Evolutionary conservation across 805 yeast genomes (phyloP).

Genomic region (Wickerhamiella australiensis): DNA sequence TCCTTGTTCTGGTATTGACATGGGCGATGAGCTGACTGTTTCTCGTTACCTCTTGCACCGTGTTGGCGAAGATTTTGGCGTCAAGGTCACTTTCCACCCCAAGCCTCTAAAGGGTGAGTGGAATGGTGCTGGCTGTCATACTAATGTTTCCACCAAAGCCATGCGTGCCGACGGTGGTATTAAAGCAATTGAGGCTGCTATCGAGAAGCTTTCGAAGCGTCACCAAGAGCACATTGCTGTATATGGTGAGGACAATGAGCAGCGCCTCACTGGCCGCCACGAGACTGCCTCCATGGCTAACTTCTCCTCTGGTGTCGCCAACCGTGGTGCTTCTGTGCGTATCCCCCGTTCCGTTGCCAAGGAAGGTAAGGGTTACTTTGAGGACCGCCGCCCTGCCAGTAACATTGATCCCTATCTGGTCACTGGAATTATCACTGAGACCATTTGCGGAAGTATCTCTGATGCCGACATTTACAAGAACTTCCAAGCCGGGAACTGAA

Average conservation of each 20-base stretch:
- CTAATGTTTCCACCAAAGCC: slow-evolving; percentile 83
- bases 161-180: slow-evolving; percentile 97
- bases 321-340: slow-evolving; percentile 98
- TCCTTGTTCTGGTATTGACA: slow-evolving; percentile 85
- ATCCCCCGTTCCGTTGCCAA: slow-evolving; percentile 98
- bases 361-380: slow-evolving; percentile 97
- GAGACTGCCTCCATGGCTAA: slow-evolving; percentile 91
- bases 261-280: slow-evolving; percentile 94
- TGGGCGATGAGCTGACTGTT: slow-evolving; percentile 97
- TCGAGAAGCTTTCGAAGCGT: slow-evolving; percentile 87
- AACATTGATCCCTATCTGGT: slow-evolving; percentile 98
- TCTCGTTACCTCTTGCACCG: slow-evolving; percentile 87
- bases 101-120: slow-evolving; percentile 98
- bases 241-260: slow-evolving; percentile 90
- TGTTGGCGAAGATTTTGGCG: slow-evolving; percentile 97
- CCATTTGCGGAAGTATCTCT: slow-evolving; percentile 86
- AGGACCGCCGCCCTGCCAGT: slow-evolving; percentile 99
- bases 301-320: slow-evolving; percentile 96
- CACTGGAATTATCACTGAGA: slow-evolving; percentile 96
- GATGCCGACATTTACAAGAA: slow-evolving; percentile 68
- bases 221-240: slow-evolving; percentile 91
- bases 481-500: slow-evolving; percentile 14
- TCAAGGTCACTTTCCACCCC: slow-evolving; percentile 97
- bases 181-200: slow-evolving; percentile 84
- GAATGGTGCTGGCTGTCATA: slow-evolving; percentile 99